Percentiles rank a stretch among this genome's conserved stretches.
Conservation (phyloP, 1,284 basidiomycete species). For the Phaffia rhodozyma region DNA sequence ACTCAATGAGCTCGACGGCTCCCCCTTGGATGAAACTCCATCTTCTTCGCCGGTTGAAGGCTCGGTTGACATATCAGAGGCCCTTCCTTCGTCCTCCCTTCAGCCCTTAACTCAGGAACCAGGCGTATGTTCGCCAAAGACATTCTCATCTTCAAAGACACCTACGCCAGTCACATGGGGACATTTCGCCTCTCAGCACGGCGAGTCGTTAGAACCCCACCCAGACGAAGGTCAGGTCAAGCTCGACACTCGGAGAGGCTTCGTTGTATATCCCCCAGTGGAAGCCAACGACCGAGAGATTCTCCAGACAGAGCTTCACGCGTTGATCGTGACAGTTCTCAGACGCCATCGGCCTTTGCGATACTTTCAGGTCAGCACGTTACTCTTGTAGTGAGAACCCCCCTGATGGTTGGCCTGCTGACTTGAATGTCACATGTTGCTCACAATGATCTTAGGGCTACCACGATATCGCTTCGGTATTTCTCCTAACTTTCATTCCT, state of each 20-base stretch:
- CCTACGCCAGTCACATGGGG: conserved; percentile 6
- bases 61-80: no score
- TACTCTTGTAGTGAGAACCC: background rate
- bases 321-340: conserved; percentile 21
- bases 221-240: conserved; percentile 70
- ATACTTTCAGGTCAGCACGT: conserved; percentile 63
- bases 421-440: background rate
- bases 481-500: conserved; percentile 57
- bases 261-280: conserved; percentile 44
- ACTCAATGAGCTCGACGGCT: no score
- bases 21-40: no score
- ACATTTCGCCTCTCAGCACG: background rate
- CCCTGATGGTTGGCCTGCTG: background rate
- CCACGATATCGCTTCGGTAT: conserved; percentile 79
- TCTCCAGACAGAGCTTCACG: conserved; percentile 5
- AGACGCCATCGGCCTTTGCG: conserved; percentile 37
- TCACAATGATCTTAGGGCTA: conserved; percentile 49
- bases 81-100: no score
- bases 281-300: background rate
- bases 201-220: conserved; percentile 37
- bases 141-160: no score
- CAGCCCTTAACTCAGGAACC: no score
- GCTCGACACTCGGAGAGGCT: conserved; percentile 76
- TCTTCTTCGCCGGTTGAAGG: no score
- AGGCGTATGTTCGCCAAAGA: no score